Evolutionary conservation across 371 early-diverging fungal genomes (phyloP), one percentile per base, ranked within the genome.

Genomic region (Batrachochytrium dendrobatidis): DNA sequence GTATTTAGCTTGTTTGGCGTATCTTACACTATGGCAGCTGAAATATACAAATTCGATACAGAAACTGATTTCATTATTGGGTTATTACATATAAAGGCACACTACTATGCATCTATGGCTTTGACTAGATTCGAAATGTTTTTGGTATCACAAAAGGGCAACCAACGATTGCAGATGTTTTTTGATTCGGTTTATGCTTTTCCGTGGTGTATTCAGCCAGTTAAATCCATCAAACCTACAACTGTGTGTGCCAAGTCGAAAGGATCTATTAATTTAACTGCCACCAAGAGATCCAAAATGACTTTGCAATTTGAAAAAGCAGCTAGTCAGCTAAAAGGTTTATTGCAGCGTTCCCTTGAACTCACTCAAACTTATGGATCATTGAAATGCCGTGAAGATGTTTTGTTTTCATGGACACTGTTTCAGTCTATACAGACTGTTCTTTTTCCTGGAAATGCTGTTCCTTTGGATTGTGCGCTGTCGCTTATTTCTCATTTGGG

Each of bases 141-240:
- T 1, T 18, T 35, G 44, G 29, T 34, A 30, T 53, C 44, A 15
- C 46, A 71, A 39, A 46, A 34, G 8, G 65, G 69, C 18, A 61
- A 65, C 44, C 62, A 68, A 28, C 34, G 67, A 43, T 59, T 66
- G 12, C 56, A 64, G n/a, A 69, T 74, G 57, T 71, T 74, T 46
- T 7, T 52, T 15, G 74, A 74, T 26, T 65, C 70, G 3, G 73
- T 67, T 67, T 49, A 55, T 34, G n/a, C 43, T 61, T 58, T 65
- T 18, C 63, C 63, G 29, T 65, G 65, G 65, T 61, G 63, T 44
- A 57, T 55, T 6, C 29, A 29, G n/a, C 57, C 29, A 10, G 18
- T 7, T 18, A 22, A 29, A 18, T 48, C 49, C 6, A 18, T 48
- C 25, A 12, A 22, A 29, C n/a, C n/a, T n/a, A n/a, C n/a, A n/a